A percentile compares a stretch with the other conserved stretches of the same genome.
Conservation (phyloP, 306 rosid species). For the Benincasa hispida region DNA sequence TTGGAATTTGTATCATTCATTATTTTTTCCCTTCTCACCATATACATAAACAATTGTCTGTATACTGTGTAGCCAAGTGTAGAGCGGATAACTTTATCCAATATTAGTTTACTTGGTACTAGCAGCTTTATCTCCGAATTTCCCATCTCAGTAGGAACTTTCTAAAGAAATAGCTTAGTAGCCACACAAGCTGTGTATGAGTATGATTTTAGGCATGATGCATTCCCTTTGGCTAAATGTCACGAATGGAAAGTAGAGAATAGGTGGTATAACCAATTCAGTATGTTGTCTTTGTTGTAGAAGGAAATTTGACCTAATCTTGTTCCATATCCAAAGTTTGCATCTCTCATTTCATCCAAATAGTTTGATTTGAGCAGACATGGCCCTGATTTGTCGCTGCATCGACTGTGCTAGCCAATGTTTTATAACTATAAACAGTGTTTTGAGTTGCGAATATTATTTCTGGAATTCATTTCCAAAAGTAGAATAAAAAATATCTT, state of each 20-base stretch:
- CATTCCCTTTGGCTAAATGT: neutral
- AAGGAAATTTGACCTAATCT: neutral
- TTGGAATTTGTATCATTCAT: neutral
- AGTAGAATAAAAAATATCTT: no score
- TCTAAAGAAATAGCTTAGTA: neutral
- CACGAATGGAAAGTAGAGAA: neutral
- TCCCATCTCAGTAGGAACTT: neutral
- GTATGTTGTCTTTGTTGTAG: neutral
- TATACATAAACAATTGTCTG: neutral
- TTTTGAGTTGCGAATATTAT: no score
- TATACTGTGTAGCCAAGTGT: no score
- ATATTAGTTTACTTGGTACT: no score
- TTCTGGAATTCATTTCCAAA: no score
- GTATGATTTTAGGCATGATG: neutral
- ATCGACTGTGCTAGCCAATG: no score
- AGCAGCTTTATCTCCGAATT: neutral
- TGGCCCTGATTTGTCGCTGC: neutral
- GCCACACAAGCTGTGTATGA: neutral
- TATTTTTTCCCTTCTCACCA: neutral
- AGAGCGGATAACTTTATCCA: no score
- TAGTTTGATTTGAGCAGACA: neutral
- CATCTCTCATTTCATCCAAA: neutral
- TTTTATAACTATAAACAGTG: no score
- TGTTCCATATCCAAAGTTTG: neutral
- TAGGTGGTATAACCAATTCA: neutral